Evolutionary conservation across 495 filamentous ascomycete species (phyloP), one percentile per base, ranked within the genome.

Genomic region (Filosporella fistucella): DNA sequence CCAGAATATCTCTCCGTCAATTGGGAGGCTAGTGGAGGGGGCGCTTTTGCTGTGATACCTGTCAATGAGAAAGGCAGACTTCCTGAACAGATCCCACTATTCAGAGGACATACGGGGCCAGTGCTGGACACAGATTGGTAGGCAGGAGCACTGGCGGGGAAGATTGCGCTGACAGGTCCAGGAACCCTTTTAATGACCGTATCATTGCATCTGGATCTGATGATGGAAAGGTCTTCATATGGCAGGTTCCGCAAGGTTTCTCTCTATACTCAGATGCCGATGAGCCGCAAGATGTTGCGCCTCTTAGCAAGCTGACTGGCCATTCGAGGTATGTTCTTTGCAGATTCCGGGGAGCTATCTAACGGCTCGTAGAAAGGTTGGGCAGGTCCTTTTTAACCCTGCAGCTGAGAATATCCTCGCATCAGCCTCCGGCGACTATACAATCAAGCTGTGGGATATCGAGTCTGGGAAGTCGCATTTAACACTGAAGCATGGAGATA

Each of bases 61-160:
- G 66, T 96, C 45, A 80, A 83, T 54, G 90, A 97, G 69, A 81
- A 80, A 35, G 93, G 93, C 43, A 84, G 91, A 61, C 64, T 94
- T 30, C 93, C 94, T 21, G 93, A 98, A 63, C 85, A 86, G 59
- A 86, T 97, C 55, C 94, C 93, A 39, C 69, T 98, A 55, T 98
- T 97, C 66, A 82, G 93, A 45, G 93, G 93, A 47, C 93, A 98
- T 65, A 98, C 91, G 32, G 89, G 89, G 28, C 84, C 89, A 33
- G 93, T 98, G 32, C 76, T 98, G 55, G 93, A 98, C 70, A 98
- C 93, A 53, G 94, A 98, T 74, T 98, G 93, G 91, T 93, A 72
- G 60, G 79, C 60, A 58, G 52, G 58, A 49, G 42, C 53, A 46
- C 55, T 57, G 40, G 18, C 10, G 18, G 33, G 20, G 30, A 35